These are phyloP conservation scores for Eucalyptus pauciflora DNA, from an alignment of 345 rosid genomes.

Conservation along the genomic window DNA sequence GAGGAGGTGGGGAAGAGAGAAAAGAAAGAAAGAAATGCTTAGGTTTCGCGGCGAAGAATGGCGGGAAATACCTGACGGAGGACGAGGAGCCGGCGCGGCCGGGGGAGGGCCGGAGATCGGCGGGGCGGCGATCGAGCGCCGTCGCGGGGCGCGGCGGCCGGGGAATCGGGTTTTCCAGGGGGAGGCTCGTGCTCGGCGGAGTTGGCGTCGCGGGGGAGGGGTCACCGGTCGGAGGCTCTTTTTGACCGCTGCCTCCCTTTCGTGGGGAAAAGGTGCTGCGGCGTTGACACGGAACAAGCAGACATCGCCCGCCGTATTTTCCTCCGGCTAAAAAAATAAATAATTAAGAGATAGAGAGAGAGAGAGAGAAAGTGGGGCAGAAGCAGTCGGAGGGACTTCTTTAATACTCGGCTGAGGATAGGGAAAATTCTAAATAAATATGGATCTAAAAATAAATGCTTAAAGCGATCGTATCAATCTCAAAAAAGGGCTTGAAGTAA, in stretches of 20 bases:
- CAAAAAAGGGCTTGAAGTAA: too few relatives aligned
- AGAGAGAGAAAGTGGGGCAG: accelerated
- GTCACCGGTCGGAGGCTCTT: not conserved
- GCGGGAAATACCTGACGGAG: not conserved
- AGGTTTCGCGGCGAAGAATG: not conserved
- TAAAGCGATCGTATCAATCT: accelerated
- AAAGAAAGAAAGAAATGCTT: not conserved
- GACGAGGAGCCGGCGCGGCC: not conserved
- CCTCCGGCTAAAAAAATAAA: not conserved
- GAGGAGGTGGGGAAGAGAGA: too few relatives aligned
- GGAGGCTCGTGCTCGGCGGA: not conserved
- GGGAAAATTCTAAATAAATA: too few relatives aligned
- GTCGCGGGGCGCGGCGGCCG: not conserved
- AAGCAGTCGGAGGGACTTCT: not conserved
- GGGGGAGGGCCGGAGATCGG: not conserved
- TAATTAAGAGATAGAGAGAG: not conserved
- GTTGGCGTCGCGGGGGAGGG: not conserved
- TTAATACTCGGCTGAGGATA: too few relatives aligned
- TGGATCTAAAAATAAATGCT: too few relatives aligned
- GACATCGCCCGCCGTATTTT: not conserved
- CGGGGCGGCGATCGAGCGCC: not conserved
- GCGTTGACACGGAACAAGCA: not conserved
- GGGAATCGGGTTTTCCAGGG: not conserved
- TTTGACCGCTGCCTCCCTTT: not conserved
- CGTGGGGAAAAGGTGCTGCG: not conserved